These are phyloP conservation scores for Boechera retrofracta DNA, from an alignment of 345 rosid genomes.

Conservation along the genomic window DNA sequence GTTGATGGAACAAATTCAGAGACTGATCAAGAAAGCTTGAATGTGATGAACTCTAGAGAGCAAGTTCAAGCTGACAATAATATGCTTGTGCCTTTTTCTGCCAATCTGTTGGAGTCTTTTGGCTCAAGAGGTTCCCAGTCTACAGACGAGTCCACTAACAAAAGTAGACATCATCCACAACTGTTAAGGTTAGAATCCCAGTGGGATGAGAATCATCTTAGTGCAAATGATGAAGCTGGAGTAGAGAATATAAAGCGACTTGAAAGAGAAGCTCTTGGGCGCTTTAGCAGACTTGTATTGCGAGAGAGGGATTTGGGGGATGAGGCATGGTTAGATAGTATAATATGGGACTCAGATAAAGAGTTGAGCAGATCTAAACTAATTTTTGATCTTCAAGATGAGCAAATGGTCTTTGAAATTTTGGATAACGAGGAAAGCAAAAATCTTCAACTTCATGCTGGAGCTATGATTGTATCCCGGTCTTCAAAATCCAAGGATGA, in stretches of 20 bases:
- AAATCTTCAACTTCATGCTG: conserved; percentile 80
- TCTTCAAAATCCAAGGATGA: conserved; percentile 53
- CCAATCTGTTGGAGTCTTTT: conserved; percentile 61
- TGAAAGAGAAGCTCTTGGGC: conserved; percentile 54
- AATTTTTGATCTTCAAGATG: conserved; percentile 91
- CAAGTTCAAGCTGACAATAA: conserved; percentile 49
- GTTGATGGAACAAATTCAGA: conserved; percentile 48
- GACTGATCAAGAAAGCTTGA: conserved; percentile 43
- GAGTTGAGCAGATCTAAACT: conserved; percentile 65
- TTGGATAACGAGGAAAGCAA: conserved; percentile 67
- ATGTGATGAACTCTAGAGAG: conserved; percentile 39
- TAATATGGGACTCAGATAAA: conserved; percentile 77
- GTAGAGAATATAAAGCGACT: conserved; percentile 47
- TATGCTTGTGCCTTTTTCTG: conserved; percentile 44
- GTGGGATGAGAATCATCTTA: conserved; percentile 39
- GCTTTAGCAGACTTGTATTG: conserved; percentile 55
- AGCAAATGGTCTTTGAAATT: conserved; percentile 93
- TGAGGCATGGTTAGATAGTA: conserved; percentile 82
- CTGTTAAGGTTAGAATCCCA: conserved; percentile 80
- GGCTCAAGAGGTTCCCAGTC: conserved; percentile 49
- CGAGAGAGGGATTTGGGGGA: conserved; percentile 67
- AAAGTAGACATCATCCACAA: conserved; percentile 75
- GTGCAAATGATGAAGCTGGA: conserved; percentile 48
- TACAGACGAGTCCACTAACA: conserved; percentile 38
- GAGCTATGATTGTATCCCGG: conserved; percentile 83